These are phyloP conservation scores for Mycena kentingensis DNA, from an alignment of 768 basidiomycete genomes.

Conservation along the genomic window DNA sequence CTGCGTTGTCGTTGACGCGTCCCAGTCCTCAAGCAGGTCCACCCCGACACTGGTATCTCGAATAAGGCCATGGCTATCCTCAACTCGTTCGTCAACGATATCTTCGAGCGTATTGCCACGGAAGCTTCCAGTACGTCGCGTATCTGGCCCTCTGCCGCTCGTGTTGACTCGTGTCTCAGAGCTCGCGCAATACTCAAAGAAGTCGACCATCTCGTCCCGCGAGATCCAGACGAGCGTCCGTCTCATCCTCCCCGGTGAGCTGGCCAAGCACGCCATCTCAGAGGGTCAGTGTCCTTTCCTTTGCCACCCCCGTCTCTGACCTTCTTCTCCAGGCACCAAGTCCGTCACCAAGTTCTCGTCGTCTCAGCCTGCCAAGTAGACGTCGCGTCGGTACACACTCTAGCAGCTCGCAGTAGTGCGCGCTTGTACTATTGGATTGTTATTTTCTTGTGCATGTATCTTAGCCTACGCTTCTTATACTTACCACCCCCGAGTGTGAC, in stretches of 20 bases:
- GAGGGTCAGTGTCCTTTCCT: constrained; percentile 50
- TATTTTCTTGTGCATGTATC: constrained; percentile 7
- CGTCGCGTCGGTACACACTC: constrained; percentile 19
- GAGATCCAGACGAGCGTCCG: constrained; percentile 98
- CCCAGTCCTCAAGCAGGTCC: constrained; percentile 92
- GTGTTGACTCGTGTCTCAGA: constrained; percentile 45
- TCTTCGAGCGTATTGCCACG: constrained; percentile 89
- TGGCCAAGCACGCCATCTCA: constrained; percentile 91
- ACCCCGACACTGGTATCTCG: constrained; percentile 98
- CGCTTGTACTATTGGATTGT: constrained; percentile 21
- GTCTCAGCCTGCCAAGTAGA: constrained; percentile 40
- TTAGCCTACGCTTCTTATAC: no score
- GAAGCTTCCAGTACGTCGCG: constrained; percentile 79
- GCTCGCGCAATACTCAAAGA: constrained; percentile 96
- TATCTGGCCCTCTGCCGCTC: background rate
- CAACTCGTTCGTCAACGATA: constrained; percentile 96
- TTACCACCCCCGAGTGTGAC: background rate
- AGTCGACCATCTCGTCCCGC: constrained; percentile 97
- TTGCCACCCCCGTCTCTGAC: background rate
- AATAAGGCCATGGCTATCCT: constrained; percentile 99
- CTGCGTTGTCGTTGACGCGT: constrained; percentile 8
- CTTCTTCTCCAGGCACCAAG: constrained; percentile 17
- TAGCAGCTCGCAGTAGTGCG: constrained; percentile 7
- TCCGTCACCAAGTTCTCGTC: constrained; percentile 60
- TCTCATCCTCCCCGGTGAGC: constrained; percentile 93